Evolutionary conservation across 345 rosid species (phyloP).

Genomic region (Pugionium cornutum): DNA sequence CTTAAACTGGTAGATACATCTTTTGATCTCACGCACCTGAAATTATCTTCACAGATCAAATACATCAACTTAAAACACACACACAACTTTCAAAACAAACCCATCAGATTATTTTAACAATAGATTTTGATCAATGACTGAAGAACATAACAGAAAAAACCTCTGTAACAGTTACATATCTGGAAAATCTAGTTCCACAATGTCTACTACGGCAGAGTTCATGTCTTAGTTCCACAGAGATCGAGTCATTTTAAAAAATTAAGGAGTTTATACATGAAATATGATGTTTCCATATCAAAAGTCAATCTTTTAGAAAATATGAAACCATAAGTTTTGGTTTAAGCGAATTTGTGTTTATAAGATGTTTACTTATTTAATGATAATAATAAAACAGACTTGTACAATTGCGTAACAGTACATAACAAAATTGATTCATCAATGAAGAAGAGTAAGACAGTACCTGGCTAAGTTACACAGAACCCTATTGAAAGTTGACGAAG

Average conservation of each 20-base stretch:
- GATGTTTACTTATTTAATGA: not conserved
- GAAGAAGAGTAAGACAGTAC: conserved; percentile 28
- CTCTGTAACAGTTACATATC: not conserved
- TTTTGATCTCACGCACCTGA: conserved; percentile 26
- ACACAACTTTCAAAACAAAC: not conserved
- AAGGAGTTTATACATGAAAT: too few species aligned
- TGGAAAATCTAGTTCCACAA: conserved; percentile 1
- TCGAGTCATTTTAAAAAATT: too few species aligned
- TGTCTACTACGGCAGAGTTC: too few species aligned
- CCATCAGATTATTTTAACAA: not conserved
- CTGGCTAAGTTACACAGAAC: conserved; percentile 21
- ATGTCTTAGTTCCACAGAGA: too few species aligned
- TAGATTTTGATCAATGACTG: not conserved
- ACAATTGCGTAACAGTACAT: not conserved
- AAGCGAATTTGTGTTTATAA: not conserved
- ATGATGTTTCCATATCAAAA: too few species aligned
- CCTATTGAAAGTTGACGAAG: conserved; percentile 12
- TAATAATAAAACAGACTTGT: not conserved
- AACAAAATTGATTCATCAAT: conserved; percentile 1
- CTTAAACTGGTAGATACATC: conserved; percentile 22
- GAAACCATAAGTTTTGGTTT: not conserved
- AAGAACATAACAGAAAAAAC: not conserved
- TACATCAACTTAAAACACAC: not conserved
- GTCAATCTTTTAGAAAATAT: not conserved
- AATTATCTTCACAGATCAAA: conserved; percentile 12